phyloP scores from a whole-genome alignment of 2,329 filamentous ascomycete genomes.

The Periconia macrospinosa region DNA sequence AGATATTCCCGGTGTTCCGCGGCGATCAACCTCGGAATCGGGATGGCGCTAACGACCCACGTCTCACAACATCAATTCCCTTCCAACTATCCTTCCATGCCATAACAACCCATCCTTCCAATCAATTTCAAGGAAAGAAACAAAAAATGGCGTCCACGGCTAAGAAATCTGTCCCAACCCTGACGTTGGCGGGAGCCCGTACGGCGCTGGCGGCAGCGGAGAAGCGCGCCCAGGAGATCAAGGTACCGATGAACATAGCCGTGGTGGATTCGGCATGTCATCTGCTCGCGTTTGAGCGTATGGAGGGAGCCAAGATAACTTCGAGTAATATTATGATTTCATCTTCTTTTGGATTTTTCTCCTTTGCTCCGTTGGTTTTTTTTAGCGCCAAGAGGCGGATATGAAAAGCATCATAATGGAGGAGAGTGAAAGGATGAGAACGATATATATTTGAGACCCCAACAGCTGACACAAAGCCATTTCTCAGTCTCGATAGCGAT shows the following conservation, averaged over 20 bases:
- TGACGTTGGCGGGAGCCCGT: slow-evolving; percentile 42
- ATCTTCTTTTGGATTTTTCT: not conserved
- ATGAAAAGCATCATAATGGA: not conserved
- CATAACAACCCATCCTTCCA: too few species aligned
- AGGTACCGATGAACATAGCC: slow-evolving; percentile 53
- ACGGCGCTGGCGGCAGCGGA: slow-evolving; percentile 40
- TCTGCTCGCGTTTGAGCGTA: slow-evolving; percentile 52
- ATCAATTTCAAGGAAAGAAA: too few species aligned
- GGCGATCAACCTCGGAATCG: too few species aligned
- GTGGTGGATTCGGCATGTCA: slow-evolving; percentile 50
- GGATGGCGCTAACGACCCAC: too few species aligned
- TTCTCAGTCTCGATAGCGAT: not conserved
- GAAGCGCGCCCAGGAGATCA: slow-evolving; percentile 38
- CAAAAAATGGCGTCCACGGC: slow-evolving; percentile 24
- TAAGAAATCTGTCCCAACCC: slow-evolving; percentile 30
- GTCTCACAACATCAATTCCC: too few species aligned
- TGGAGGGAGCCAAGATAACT: slow-evolving; percentile 54
- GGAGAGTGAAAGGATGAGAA: not conserved
- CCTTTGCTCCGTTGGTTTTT: not conserved
- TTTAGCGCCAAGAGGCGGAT: not conserved
- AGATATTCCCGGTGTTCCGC: too few species aligned
- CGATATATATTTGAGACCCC: not conserved
- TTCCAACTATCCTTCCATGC: too few species aligned
- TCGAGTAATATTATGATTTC: slow-evolving; percentile 55
- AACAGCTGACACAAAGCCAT: not conserved